These are phyloP conservation scores for Coniochaeta hoffmannii DNA, from an alignment of 2,329 filamentous ascomycete species.

Conservation along the genomic window DNA sequence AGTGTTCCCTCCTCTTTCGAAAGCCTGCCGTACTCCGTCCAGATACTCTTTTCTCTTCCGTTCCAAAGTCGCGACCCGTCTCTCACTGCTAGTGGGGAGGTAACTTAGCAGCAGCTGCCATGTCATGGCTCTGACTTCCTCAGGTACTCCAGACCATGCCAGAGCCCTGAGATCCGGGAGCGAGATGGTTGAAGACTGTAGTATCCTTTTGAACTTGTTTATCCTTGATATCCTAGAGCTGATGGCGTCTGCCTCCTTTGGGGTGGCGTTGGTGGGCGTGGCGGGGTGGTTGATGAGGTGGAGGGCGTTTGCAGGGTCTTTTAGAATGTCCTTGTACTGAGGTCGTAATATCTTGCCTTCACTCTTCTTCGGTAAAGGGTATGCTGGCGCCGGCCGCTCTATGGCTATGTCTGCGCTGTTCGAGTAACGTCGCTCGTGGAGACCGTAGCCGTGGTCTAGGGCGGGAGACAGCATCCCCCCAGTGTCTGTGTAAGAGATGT, in stretches of 20 bases:
- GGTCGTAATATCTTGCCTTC: constrained; percentile 94
- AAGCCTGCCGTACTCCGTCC: constrained; percentile 74
- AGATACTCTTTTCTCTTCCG: constrained; percentile 94
- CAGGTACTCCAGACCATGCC: constrained; percentile 90
- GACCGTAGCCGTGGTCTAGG: constrained; percentile 26
- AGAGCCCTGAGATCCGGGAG: constrained; percentile 74
- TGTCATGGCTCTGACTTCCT: constrained; percentile 96
- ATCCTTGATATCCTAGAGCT: constrained; percentile 86
- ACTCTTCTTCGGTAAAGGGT: constrained; percentile 80
- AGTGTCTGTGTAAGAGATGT: no score
- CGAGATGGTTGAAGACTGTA: constrained; percentile 86
- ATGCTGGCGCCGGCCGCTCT: constrained; percentile 73
- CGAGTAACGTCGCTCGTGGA: constrained; percentile 53
- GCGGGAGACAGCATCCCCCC: constrained; percentile 23
- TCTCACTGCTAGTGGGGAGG: constrained; percentile 91
- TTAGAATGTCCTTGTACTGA: constrained; percentile 94
- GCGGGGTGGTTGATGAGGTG: constrained; percentile 88
- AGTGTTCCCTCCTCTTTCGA: constrained; percentile 53
- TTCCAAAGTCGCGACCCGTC: constrained; percentile 82
- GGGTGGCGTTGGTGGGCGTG: constrained; percentile 62
- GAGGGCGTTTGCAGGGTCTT: constrained; percentile 83
- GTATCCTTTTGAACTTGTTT: constrained; percentile 95
- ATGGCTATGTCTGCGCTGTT: constrained; percentile 93
- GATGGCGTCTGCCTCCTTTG: constrained; percentile 80
- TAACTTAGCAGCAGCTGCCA: constrained; percentile 96